Base-by-base conservation (phyloP, 2,329 filamentous ascomycete species). In the Colletotrichum sidae region DNA sequence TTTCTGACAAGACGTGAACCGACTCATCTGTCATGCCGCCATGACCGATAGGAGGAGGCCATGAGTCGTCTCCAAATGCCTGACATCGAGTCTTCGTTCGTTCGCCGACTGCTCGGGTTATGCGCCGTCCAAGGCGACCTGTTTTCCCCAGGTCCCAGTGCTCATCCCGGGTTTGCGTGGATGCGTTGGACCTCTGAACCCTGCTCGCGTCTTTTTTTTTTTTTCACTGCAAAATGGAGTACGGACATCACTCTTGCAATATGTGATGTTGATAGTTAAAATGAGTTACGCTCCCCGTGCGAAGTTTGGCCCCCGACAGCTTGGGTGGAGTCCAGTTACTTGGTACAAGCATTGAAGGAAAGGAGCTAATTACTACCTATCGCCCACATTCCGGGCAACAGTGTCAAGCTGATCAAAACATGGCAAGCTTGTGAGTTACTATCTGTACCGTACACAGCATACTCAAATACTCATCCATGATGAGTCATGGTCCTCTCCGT, bases 401-500 rank as follows among this genome's bases (percentile, higher is more conserved):
- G 25, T 25, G 25, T 25, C 25, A 63, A 63, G 53, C 52, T 53
- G 52, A 11, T 37, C 17, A 41, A 13, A 38, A 51, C 10, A 47
- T 38, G 25, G 25, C 25, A 25, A 25, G 25, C 25, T 25, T 25
- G 25, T 25, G 25, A 25, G 25, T 25, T 25, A 25, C 25, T 25
- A 4, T 25, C 25, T 25, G 25, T 25, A 25, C 25, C 25, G 25
- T 25, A 25, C 25, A 25, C 4, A 25, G 25, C 25, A 25, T 25
- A 25, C 4, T 25, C 25, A 25, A 25, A 25, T 39, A 25, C 11
- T 34, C 41, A 44, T 46, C 46, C 17, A 8, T 35, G 38, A 38
- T 65, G 62, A 62, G 57, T 62, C 58, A 65, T 65, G 52, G n/a
- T 56, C 55, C 46, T 35, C 42, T 34, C 25, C 25, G 25, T 25